Conservation (phyloP, 306 rosid genomes). For the Mimosa bimucronata region DNA sequence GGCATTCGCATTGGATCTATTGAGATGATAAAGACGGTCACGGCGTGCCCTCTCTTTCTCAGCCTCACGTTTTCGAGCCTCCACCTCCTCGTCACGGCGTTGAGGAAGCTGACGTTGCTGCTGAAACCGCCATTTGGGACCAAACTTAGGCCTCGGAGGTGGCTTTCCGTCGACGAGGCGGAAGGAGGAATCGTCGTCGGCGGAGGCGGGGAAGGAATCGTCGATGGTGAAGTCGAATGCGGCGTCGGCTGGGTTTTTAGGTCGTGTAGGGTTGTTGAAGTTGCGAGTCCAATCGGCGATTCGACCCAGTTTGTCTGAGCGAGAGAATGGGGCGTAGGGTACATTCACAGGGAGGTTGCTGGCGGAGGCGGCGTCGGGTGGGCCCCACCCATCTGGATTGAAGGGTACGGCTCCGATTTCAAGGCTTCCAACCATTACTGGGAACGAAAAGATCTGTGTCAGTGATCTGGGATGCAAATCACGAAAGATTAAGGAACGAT, state of each 20-base stretch:
- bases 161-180: conserved; percentile 90
- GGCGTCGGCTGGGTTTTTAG: conserved; percentile 74
- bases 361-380: conserved; percentile 52
- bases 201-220: conserved; percentile 73
- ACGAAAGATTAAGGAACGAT: not conserved
- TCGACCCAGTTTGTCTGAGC: conserved; percentile 86
- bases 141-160: conserved; percentile 83
- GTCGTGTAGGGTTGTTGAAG: conserved; percentile 64
- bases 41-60: conserved; percentile 95
- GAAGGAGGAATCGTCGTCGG: conserved; percentile 67
- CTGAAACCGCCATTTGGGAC: conserved; percentile 88
- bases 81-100: conserved; percentile 92
- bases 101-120: conserved; percentile 84
- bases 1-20: conserved; percentile 67
- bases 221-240: conserved; percentile 87
- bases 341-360: conserved; percentile 70
- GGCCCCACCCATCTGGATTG: conserved; percentile 95
- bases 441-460: not conserved
- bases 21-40: conserved; percentile 74
- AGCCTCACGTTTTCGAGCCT: conserved; percentile 77
- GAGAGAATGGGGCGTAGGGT: conserved; percentile 91
- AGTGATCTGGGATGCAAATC: not conserved
- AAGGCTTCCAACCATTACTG: conserved; percentile 54
- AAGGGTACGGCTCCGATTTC: conserved; percentile 78
- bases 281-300: conserved; percentile 92